phyloP scores from a whole-genome alignment of 2,329 filamentous ascomycete species.

The Aspergillus pseudoterreus region DNA sequence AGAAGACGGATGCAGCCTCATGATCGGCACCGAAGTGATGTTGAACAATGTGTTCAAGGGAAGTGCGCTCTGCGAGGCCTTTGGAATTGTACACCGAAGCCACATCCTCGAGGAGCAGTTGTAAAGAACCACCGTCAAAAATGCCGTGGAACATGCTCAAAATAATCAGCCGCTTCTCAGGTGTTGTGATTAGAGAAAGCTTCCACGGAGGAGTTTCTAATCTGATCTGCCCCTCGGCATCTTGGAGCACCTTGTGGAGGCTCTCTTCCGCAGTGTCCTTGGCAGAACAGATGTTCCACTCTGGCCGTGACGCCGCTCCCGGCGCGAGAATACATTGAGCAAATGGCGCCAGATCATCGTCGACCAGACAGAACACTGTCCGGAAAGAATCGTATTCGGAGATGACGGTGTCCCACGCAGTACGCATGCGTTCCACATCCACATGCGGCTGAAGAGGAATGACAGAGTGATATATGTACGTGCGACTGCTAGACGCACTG shows the following conservation, averaged over 20 bases:
- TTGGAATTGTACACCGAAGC: slow-evolving; percentile 15
- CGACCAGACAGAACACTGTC: slow-evolving; percentile 29
- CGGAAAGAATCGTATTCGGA: slow-evolving; percentile 30
- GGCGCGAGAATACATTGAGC: slow-evolving; percentile 28
- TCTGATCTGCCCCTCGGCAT: slow-evolving; percentile 18
- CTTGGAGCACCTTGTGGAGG: slow-evolving; percentile 15
- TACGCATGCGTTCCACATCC: slow-evolving; percentile 19
- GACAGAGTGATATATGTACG: slow-evolving; percentile 31
- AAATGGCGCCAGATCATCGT: slow-evolving; percentile 34
- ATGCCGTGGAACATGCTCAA: slow-evolving; percentile 37
- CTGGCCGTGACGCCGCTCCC: slow-evolving; percentile 6
- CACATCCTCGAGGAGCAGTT: slow-evolving; percentile 33
- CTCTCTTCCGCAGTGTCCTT: slow-evolving; percentile 11
- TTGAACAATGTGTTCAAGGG: slow-evolving; percentile 22
- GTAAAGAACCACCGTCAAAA: slow-evolving; percentile 35
- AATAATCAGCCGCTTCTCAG: slow-evolving; percentile 14
- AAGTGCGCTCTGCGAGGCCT: slow-evolving; percentile 13
- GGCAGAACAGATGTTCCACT: slow-evolving; percentile 14
- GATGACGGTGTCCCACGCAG: slow-evolving; percentile 23
- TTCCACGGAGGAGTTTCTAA: slow-evolving; percentile 20
- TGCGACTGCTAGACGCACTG: slow-evolving; percentile 13
- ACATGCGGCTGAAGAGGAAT: slow-evolving; percentile 21
- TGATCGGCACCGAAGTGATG: slow-evolving; percentile 23
- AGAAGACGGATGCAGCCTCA: slow-evolving; percentile 16
- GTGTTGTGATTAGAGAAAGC: slow-evolving; percentile 17